phyloP scores from a whole-genome alignment of 1,139 yeast species.

The Diutina rugosa region DNA sequence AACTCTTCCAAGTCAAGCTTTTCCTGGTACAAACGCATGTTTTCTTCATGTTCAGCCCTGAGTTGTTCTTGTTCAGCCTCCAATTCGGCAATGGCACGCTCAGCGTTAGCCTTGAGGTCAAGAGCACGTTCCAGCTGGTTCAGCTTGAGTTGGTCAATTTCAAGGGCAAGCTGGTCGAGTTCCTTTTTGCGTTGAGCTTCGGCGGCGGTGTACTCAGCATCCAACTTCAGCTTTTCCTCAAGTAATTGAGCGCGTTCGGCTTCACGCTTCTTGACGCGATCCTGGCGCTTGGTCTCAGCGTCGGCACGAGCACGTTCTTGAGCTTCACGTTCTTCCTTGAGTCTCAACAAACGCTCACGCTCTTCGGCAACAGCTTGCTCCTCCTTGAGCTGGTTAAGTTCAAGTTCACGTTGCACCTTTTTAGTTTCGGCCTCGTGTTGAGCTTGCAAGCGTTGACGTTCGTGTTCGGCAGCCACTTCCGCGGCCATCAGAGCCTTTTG shows the following conservation, averaged over 20 bases:
- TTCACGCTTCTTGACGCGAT: conserved; percentile 14
- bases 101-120: conserved; percentile 16
- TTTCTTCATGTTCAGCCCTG: conserved; percentile 21
- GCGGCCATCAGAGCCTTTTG: conserved; percentile 31
- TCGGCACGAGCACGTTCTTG: conserved; percentile 15
- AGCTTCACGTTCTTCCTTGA: conserved; percentile 14
- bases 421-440: conserved; percentile 35
- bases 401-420: conserved; percentile 33
- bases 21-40: conserved; percentile 16
- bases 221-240: conserved; percentile 6
- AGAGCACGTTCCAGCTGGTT: not conserved
- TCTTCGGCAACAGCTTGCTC: conserved; percentile 19
- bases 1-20: conserved; percentile 23
- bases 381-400: conserved; percentile 9
- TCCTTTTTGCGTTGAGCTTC: conserved; percentile 7
- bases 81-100: conserved; percentile 19
- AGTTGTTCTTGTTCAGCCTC: conserved; percentile 21
- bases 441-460: conserved; percentile 34
- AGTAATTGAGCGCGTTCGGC: conserved; percentile 20
- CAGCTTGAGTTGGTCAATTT: not conserved
- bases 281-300: conserved; percentile 12
- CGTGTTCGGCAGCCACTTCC: conserved; percentile 25
- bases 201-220: conserved; percentile 13
- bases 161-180: not conserved
- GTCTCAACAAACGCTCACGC: conserved; percentile 11